Percentiles rank a stretch among this genome's conserved stretches.
Evolutionary conservation across 2,329 filamentous ascomycete species (phyloP).

Genomic region (Mycocentrospora acerina): DNA sequence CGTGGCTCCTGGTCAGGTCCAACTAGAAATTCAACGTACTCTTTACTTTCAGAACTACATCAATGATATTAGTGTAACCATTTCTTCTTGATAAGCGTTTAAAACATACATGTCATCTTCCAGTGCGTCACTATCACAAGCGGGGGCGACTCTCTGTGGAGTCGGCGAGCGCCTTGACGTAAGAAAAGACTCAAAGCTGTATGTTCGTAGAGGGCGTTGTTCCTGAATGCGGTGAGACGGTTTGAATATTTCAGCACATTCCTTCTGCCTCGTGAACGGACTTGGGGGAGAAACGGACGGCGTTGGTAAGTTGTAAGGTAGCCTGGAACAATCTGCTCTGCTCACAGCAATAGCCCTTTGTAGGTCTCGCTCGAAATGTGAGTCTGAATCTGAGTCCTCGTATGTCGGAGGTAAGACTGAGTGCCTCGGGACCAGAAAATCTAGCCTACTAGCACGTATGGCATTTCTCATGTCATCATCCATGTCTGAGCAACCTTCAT

Average conservation of each 20-base stretch:
- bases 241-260: too few species aligned
- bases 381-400: background rate
- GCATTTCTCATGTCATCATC: constrained; percentile 2
- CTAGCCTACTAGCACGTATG: background rate
- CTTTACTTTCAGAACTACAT: constrained; percentile 13
- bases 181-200: too few species aligned
- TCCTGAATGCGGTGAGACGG: too few species aligned
- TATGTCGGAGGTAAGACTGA: background rate
- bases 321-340: background rate
- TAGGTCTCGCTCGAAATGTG: background rate
- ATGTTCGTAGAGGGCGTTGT: too few species aligned
- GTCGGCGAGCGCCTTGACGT: too few species aligned
- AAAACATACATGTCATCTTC: constrained; percentile 24
- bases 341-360: background rate
- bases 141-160: constrained; percentile 1
- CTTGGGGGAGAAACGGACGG: too few species aligned
- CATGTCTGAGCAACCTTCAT: background rate
- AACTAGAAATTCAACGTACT: constrained; percentile 23
- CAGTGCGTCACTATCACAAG: constrained; percentile 12
- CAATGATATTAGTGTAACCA: too few species aligned
- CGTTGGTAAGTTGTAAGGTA: background rate
- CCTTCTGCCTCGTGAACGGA: too few species aligned
- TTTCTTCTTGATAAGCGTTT: too few species aligned
- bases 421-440: background rate
- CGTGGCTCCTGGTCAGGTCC: constrained; percentile 16